These are phyloP conservation scores for Microcos paniculata DNA, from an alignment of 345 rosid species.

Conservation along the genomic window DNA sequence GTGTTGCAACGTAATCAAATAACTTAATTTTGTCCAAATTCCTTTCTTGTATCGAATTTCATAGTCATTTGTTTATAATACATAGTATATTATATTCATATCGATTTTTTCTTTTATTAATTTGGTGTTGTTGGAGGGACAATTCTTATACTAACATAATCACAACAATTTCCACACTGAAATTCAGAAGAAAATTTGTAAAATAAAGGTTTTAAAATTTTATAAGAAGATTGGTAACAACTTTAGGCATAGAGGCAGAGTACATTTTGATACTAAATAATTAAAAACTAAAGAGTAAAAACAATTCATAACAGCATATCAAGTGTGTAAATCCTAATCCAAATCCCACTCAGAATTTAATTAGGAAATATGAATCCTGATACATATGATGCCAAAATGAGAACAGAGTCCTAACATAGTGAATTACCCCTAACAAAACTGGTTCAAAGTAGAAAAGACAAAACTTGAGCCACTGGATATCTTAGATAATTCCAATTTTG, in stretches of 20 bases:
- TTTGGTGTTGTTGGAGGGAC: too few relatives aligned
- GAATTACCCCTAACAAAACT: not conserved
- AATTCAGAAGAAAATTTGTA: too few relatives aligned
- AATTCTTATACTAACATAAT: too few relatives aligned
- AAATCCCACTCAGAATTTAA: not conserved
- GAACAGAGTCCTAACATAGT: not conserved
- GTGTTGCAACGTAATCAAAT: too few relatives aligned
- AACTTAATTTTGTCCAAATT: too few relatives aligned
- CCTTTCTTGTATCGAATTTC: too few relatives aligned
- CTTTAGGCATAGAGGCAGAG: not conserved
- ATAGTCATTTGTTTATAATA: too few relatives aligned
- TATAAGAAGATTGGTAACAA: too few relatives aligned
- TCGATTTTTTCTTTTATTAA: too few relatives aligned
- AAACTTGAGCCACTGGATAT: not conserved
- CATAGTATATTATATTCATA: too few relatives aligned
- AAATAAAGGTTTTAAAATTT: too few relatives aligned
- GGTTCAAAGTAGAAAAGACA: not conserved
- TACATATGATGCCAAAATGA: not conserved
- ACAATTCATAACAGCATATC: not conserved
- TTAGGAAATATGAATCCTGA: not conserved
- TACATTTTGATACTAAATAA: not conserved
- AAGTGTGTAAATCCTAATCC: not conserved
- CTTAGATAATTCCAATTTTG: conserved; percentile 85
- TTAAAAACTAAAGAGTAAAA: not conserved
- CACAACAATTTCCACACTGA: too few relatives aligned